A percentile compares a stretch with the other conserved stretches of the same genome.
Conservation (phyloP, 768 basidiomycete species). For the Cyclocybe cylindracea region DNA sequence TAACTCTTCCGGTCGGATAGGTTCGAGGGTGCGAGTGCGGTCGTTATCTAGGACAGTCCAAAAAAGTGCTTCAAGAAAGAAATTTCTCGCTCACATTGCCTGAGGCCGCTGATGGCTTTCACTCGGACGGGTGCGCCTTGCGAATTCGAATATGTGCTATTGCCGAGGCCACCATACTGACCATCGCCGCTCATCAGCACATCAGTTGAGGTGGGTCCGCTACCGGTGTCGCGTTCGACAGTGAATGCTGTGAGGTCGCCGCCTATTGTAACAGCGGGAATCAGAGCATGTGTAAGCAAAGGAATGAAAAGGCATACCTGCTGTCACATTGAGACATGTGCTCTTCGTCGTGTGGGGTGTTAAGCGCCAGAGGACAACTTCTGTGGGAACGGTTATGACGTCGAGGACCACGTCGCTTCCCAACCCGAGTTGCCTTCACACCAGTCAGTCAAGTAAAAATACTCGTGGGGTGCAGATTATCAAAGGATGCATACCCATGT, state of each 20-base stretch:
- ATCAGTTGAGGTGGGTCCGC: slow-evolving; percentile 32
- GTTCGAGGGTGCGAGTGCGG: slow-evolving; percentile 51
- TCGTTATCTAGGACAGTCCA: slow-evolving; percentile 59
- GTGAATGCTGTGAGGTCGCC: slow-evolving; percentile 80
- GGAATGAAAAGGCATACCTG: slow-evolving; percentile 43
- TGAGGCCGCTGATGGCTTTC: slow-evolving; percentile 78
- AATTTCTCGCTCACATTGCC: slow-evolving; percentile 69
- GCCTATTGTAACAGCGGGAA: slow-evolving; percentile 36
- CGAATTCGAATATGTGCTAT: slow-evolving; percentile 64
- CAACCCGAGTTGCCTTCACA: slow-evolving; percentile 75
- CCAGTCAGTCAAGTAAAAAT: slow-evolving; percentile 6
- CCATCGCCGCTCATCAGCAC: slow-evolving; percentile 83
- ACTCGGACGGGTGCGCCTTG: slow-evolving; percentile 72
- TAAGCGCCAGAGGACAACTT: slow-evolving; percentile 71
- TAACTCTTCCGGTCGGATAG: slow-evolving; percentile 63
- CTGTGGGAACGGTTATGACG: slow-evolving; percentile 79
- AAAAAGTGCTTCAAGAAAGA: not conserved
- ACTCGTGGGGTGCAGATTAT: not conserved
- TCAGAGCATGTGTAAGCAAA: not conserved
- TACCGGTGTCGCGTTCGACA: slow-evolving; percentile 49
- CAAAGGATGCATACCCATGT: slow-evolving; percentile 55
- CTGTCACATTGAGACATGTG: slow-evolving; percentile 64
- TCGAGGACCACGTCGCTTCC: slow-evolving; percentile 64
- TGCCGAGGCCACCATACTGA: slow-evolving; percentile 79
- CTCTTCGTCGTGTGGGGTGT: slow-evolving; percentile 50